A percentile compares a stretch with the other conserved stretches of the same genome.
Conservation (phyloP, 176 grass and related monocot genomes). For the Cymbopogon citratus region DNA sequence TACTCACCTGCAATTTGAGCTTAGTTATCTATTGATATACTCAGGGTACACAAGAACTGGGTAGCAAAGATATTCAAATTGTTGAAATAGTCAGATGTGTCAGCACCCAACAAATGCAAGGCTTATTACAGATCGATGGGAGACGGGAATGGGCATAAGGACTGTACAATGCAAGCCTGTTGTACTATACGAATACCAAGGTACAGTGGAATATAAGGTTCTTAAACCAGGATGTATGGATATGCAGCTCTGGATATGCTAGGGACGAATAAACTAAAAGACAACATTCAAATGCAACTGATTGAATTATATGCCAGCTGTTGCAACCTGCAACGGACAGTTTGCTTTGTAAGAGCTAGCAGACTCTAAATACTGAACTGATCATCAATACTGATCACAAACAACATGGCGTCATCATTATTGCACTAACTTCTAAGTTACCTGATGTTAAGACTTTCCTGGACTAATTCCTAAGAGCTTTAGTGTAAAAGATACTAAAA, state of each 20-base stretch:
- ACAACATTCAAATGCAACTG: neutral
- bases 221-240: neutral
- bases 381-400: neutral
- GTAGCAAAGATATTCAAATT: neutral
- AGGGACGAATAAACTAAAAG: neutral
- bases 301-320: neutral
- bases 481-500: neutral
- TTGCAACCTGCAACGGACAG: neutral
- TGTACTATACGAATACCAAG: neutral
- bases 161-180: neutral
- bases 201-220: neutral
- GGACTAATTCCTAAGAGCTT: neutral
- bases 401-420: neutral
- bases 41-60: neutral
- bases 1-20: constrained; percentile 64
- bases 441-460: neutral
- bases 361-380: neutral
- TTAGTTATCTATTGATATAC: neutral
- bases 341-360: neutral
- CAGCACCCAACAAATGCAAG: neutral
- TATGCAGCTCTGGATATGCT: neutral
- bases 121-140: neutral
- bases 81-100: neutral
- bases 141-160: neutral
- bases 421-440: neutral